Conservation (phyloP, 306 rosid species). For the Trifolium dubium region DNA sequence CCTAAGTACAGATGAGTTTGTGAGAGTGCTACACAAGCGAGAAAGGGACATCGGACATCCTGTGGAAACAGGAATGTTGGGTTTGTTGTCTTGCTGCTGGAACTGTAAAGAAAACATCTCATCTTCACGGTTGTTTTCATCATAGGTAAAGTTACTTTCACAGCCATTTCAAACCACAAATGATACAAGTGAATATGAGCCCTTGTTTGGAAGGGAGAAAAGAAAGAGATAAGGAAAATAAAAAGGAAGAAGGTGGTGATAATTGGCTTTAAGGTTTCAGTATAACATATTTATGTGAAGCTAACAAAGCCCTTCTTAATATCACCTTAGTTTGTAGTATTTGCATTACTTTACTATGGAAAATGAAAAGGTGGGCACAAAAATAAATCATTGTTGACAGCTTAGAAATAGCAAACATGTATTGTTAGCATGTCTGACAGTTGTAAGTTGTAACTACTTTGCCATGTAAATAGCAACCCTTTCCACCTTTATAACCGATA, state of each 20-base stretch:
- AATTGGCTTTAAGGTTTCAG: constrained; percentile 10
- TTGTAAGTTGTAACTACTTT: constrained; percentile 22
- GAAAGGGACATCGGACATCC: constrained; percentile 74
- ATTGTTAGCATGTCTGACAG: background rate
- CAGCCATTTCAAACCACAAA: constrained; percentile 15
- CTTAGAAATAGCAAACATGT: constrained; percentile 18
- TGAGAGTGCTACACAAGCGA: constrained; percentile 63
- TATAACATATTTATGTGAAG: background rate
- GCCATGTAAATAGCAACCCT: constrained; percentile 31
- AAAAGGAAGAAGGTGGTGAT: background rate
- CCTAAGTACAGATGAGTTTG: constrained; percentile 69
- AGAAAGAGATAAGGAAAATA: background rate
- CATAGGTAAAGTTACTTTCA: constrained; percentile 14
- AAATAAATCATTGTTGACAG: constrained; percentile 26
- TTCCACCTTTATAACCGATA: constrained; percentile 17
- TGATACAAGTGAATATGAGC: constrained; percentile 13
- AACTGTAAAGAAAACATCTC: constrained; percentile 35
- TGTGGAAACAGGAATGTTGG: constrained; percentile 57
- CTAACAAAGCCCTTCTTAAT: background rate
- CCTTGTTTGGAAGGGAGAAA: background rate
- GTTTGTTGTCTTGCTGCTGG: constrained; percentile 53
- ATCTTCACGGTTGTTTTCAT: constrained; percentile 35
- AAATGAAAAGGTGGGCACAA: background rate
- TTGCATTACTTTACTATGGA: background rate
- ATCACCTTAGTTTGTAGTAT: constrained; percentile 8